phyloP scores from a whole-genome alignment of 1,139 yeast species.

The Suhomyces guaymorum region DNA sequence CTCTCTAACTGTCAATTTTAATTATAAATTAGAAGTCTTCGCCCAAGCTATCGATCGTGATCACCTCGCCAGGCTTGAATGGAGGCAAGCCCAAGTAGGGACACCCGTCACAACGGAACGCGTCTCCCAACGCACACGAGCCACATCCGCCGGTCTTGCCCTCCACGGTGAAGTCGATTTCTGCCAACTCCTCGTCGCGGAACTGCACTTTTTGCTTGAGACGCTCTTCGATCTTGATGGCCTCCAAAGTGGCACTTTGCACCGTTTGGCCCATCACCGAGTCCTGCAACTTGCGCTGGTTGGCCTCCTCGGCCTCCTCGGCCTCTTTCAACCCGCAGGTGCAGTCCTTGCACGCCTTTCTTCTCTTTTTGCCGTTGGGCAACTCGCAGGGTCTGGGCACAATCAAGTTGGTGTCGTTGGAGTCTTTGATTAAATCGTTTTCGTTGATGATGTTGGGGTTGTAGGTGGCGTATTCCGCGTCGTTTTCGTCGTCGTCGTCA shows the following conservation, averaged over 20 bases:
- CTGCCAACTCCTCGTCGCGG: constrained; percentile 67
- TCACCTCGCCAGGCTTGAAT: constrained; percentile 90
- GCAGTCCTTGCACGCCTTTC: constrained; percentile 95
- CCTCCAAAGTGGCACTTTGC: constrained; percentile 53
- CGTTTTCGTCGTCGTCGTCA: constrained; percentile 44
- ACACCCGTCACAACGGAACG: constrained; percentile 97
- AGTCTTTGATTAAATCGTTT: constrained; percentile 38
- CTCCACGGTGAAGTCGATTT: constrained; percentile 90
- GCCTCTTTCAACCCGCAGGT: constrained; percentile 92
- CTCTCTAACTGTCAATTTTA: too few relatives aligned
- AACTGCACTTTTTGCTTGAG: constrained; percentile 53
- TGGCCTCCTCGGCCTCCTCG: constrained; percentile 57
- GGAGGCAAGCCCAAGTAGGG: constrained; percentile 97
- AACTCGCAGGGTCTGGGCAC: constrained; percentile 52
- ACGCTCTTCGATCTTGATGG: constrained; percentile 53
- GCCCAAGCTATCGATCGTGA: constrained; percentile 54
- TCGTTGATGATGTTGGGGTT: constrained; percentile 40
- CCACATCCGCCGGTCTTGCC: constrained; percentile 98
- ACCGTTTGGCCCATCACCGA: constrained; percentile 51
- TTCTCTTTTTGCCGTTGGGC: constrained; percentile 62
- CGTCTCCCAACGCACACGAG: constrained; percentile 95
- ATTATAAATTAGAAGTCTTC: constrained; percentile 44
- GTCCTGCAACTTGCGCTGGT: constrained; percentile 50
- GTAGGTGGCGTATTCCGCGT: constrained; percentile 35
- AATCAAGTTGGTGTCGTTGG: constrained; percentile 33